Base-by-base conservation (phyloP, 176 grass and related monocot genomes). In the Oryza longistaminata region DNA sequence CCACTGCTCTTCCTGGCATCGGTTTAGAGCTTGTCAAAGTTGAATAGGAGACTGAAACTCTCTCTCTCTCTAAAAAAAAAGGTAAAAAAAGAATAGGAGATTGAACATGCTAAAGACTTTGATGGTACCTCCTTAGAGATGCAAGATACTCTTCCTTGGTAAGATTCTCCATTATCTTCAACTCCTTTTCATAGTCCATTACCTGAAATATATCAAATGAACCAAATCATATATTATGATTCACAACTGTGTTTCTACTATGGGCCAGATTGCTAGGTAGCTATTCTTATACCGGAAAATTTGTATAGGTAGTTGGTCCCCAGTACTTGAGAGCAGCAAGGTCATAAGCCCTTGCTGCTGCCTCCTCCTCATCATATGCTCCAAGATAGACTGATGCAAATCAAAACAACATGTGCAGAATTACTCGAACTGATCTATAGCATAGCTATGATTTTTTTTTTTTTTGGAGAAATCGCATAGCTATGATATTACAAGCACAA, bases 71-170 rank as follows among this genome's bases (percentile, higher is more conserved):
- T 0, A 37, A 37, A 37, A 37, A 6, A 37, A 37, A 37, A 6
- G 35, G n/a, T 31, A 49, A 2, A 2, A 15, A 12, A 13, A 64
- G 64, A 22, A 58, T 33, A 17, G 25, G 4, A 44, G 24, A 1
- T 29, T 16, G 1, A 33, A 1, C 10, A 74, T 34, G 49, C 10
- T 31, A 11, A 73, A 11, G 21, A 3, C 45, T 61, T 58, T 22
- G 17, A 6, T 25, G 64, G n/a, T 25, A 90, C 92, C 93, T 88
- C 42, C 90, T 92, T 29, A 92, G 44, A 3, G 93, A 92, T 25
- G 93, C 90, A 2, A 94, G 90, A 64, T 94, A 92, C 74, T 92
- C 93, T 39, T 94, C 93, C 80, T 92, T 94, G 0, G 93, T 94
- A 21, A 94, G 68, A 27, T 66, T 92, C 21, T 92, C 81, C 90